Evolutionary conservation across 169 alveolate species (phyloP), one percentile per base, ranked within the genome.

Genomic region (Plasmodium fragile): DNA sequence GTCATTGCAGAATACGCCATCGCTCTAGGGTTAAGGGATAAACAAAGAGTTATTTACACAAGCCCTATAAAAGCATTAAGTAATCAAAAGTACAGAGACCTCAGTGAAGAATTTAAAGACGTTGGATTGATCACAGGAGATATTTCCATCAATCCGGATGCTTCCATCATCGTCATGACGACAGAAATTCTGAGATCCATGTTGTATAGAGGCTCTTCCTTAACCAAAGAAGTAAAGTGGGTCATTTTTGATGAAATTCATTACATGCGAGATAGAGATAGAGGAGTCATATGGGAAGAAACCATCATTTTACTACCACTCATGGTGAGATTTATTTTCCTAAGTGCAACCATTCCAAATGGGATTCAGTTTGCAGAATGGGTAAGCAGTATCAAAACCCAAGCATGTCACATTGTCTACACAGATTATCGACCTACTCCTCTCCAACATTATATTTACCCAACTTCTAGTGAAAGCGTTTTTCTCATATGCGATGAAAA

Each of bases 241-340:
- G 99, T 99, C 28, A 97, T 98, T 32, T 98, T 98, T 92, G 99
- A 99, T 97, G 99, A 99, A 96, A 99, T 99, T 25, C 99, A 99
- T 97, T 99, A 99, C 97, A 99, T 99, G 99, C 97, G 99, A 85
- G 99, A 99, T 95, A 97, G 99, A 87, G 99, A 99, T 92, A 96
- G 99, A 82, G 99, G 99, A 4, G 99, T 99, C 70, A 99, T 99
- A 10, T 99, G 99, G 99, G 99, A 99, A 96, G 99, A 99, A 93
- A 99, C 99, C 2, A 98, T 99, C 83, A 99, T 99, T 91, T 95
- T 99, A 77, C 97, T 98, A 8, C 99, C 99, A 41, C 95, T 97
- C 65, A 97, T 98, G 69, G 99, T 98, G 43, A 98, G 99, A 83
- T 96, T 99, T 89, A 99, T 99, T 18, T 99, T 99, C 97, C 95